Percentiles rank a stretch among this genome's conserved stretches.
Conservation (phyloP, 306 rosid genomes). For the Arachis stenosperma region DNA sequence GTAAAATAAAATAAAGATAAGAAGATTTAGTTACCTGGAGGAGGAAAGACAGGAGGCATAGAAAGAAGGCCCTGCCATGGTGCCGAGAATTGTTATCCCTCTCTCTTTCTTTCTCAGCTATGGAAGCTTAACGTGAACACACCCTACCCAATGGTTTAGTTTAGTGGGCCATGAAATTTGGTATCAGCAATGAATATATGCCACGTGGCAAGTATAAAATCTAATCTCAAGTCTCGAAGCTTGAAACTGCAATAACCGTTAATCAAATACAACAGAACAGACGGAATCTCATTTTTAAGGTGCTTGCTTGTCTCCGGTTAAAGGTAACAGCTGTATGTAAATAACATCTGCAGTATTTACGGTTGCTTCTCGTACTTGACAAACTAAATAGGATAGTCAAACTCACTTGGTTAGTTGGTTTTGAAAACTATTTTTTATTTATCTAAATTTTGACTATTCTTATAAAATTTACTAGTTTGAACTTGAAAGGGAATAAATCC, state of each 20-base stretch:
- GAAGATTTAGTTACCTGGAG: slow-evolving; percentile 51
- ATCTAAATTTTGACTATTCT: background rate
- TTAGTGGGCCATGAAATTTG: slow-evolving; percentile 63
- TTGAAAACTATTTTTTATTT: no score
- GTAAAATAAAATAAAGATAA: background rate
- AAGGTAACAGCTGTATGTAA: background rate
- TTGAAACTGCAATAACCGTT: background rate
- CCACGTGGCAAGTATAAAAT: slow-evolving; percentile 51
- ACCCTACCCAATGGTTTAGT: slow-evolving; percentile 36
- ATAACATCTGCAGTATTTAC: background rate
- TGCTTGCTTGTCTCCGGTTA: background rate
- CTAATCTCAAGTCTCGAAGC: background rate
- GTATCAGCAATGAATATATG: slow-evolving; percentile 55
- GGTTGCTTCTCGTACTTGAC: no score
- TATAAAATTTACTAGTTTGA: no score
- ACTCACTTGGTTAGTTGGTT: no score
- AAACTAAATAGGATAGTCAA: no score
- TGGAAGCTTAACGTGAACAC: slow-evolving; percentile 19
- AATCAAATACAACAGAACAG: no score
- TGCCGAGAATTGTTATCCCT: background rate
- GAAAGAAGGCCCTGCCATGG: slow-evolving; percentile 71
- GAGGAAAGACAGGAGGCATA: slow-evolving; percentile 55
- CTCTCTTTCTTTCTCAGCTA: slow-evolving; percentile 17
- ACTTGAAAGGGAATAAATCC: no score
- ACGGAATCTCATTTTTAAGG: no score